Conservation (phyloP, 148 eudicot species). For the Rhododendron griersonianum region DNA sequence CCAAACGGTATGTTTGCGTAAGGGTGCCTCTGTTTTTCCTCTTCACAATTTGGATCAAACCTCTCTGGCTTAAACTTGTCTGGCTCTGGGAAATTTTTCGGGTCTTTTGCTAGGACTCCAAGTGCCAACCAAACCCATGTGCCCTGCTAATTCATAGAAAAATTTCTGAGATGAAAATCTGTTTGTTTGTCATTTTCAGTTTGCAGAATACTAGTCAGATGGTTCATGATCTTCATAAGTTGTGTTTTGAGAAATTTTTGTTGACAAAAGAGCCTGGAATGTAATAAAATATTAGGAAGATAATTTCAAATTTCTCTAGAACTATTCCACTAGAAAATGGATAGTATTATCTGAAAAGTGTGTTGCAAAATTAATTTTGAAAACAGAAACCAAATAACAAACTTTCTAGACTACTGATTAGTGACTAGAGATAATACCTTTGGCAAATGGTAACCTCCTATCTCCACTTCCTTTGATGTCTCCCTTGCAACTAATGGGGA, state of each 20-base stretch:
- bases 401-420: neutral
- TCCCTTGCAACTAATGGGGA: slow-evolving; percentile 90
- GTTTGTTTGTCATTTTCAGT: neutral
- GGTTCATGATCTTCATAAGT: neutral
- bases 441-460: slow-evolving; percentile 81
- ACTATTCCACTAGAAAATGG: neutral
- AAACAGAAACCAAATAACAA: neutral
- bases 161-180: neutral
- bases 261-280: neutral
- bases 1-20: slow-evolving; percentile 96
- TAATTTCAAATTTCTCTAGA: neutral
- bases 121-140: slow-evolving; percentile 97
- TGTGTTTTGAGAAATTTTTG: neutral
- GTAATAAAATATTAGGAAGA: neutral
- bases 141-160: slow-evolving; percentile 42
- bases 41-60: slow-evolving; percentile 65
- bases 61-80: slow-evolving; percentile 87
- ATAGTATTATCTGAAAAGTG: neutral
- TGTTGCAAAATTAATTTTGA: neutral
- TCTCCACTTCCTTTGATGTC: slow-evolving; percentile 57
- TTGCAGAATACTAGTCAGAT: neutral
- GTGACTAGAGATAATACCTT: slow-evolving; percentile 36
- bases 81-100: slow-evolving; percentile 78
- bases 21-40: slow-evolving; percentile 83
- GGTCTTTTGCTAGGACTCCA: slow-evolving; percentile 86